phyloP scores from a whole-genome alignment of 495 filamentous ascomycete genomes.

The Penicillium diatomitis region DNA sequence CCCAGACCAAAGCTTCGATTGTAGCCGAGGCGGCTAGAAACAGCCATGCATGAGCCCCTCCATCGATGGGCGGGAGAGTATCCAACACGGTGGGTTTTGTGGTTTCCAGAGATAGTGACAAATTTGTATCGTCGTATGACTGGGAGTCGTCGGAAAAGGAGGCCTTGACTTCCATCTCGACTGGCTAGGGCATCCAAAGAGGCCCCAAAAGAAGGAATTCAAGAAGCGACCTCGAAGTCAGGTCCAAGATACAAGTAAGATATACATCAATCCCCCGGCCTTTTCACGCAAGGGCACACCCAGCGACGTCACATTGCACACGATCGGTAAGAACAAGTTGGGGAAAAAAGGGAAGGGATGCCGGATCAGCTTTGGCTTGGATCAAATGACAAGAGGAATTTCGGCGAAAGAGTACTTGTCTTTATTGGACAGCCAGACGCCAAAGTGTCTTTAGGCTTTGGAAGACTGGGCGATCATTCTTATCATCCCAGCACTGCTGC shows the following conservation, averaged over 20 bases:
- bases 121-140: slow-evolving; percentile 1
- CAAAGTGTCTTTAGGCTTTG: not conserved
- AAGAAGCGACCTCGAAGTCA: not conserved
- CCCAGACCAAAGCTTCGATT: slow-evolving; percentile 16
- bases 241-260: too few relatives aligned
- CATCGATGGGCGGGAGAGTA: slow-evolving; percentile 7
- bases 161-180: not conserved
- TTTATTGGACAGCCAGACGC: not conserved
- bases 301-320: slow-evolving; percentile 7
- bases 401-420: not conserved
- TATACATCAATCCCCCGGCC: too few relatives aligned
- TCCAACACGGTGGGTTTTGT: not conserved
- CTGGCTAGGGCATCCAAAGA: not conserved
- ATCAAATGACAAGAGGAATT: slow-evolving; percentile 13
- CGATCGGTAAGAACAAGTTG: not conserved
- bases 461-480: not conserved
- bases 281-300: too few relatives aligned
- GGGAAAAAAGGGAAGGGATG: slow-evolving; percentile 2
- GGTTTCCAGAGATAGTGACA: slow-evolving; percentile 1
- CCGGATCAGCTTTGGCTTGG: not conserved
- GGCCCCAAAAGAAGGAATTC: not conserved
- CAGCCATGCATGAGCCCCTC: slow-evolving; percentile 14
- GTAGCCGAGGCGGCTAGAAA: slow-evolving; percentile 12
- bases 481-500: not conserved
- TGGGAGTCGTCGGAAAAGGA: not conserved